Base-by-base conservation (phyloP, 495 filamentous ascomycete species). In the Hypoxylon fuscum region DNA sequence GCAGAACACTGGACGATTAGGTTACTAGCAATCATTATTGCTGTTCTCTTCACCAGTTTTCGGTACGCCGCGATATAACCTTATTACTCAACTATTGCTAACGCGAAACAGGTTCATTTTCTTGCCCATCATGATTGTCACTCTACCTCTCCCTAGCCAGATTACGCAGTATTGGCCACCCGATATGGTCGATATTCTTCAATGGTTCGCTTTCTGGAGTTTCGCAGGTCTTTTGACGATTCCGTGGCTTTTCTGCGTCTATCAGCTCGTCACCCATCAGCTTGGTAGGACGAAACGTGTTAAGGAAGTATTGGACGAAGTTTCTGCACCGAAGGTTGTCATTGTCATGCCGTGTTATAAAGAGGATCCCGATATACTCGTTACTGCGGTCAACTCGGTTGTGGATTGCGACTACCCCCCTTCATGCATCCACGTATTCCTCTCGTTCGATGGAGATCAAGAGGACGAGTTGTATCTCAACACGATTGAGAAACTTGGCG, bases 341-440 rank as follows among this genome's bases (percentile, higher is more conserved):
- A 92, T 98, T 51, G 89, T 98, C 38, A 97, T 98, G 92, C 95
- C 95, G 2, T 95, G 92, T 66, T 98, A 96, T 77, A 96, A 96
- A 72, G 95, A 98, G 73, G 87, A 90, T 6, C 90, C 93, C 2
- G 88, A 88, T 0, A 79, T 96, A n/a, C 76, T 98, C 58, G 79
- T 98, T 46, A 90, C 91, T 25, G 96, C 95, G 2, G 84, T 97
- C 46, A 88, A 97, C 73, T 97, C 94, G 0, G 88, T 97, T 10
- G 93, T 97, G 18, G 88, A 94, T 62, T 96, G 93, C 77, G 94
- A 97, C 55, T 98, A 98, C 65, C 95, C 95, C 17, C 85, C 92
- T 8, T 88, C 89, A 7, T 98, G 95, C 73, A 89, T 98, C 40
- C 95, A 98, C 73, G 88, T 98, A 8, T 98, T 98, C 74, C 84